Base-by-base conservation (phyloP, 2,329 filamentous ascomycete species). In the Cladosporium oxysporum region DNA sequence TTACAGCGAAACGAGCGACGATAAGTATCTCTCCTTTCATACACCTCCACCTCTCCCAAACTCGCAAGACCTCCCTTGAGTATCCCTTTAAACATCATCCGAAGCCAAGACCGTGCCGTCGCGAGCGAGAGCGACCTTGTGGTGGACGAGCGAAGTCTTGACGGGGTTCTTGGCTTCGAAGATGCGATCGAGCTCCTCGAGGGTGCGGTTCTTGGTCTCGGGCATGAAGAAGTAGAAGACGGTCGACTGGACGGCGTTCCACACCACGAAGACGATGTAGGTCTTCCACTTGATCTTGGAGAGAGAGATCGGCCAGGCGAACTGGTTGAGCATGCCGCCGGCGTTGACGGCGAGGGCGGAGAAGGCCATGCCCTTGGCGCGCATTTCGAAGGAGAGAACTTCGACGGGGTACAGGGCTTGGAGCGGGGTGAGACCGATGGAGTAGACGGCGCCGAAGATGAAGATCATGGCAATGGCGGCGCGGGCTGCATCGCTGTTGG, bases 331-430 rank as follows among this genome's bases (percentile, higher is more conserved):
- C 64, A 83, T 79, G 57, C 83, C 79, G 37, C 80, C 79, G 28
- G 78, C 71, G 68, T 79, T 78, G 66, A 81, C 77, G 26, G 79
- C 76, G 55, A 82, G 72, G 64, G 78, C 79, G 70, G 79, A 78
- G 49, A 84, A 74, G 2, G 80, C 76, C 75, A 81, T 77, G 49
- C 79, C 77, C 72, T 70, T 78, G 47, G 83, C 78, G 63, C 79
- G 76, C 69, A 84, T 83, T 63, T 78, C 75, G 71, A 78, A 82
- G 10, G 78, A 79, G n/a, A 81, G 71, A 41, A 84, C 81, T 71
- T 84, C 82, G 66, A 80, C 78, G 7, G 78, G 78, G 68, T 83
- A 84, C 14, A 76, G 60, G 23, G 74, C 71, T 55, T 75, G 74
- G 5, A 76, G 69, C 2, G 75, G 73, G 2, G 74, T 76, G 52